These are phyloP conservation scores for Gomphus bonarii DNA, from an alignment of 1,284 basidiomycete species.

Conservation along the genomic window DNA sequence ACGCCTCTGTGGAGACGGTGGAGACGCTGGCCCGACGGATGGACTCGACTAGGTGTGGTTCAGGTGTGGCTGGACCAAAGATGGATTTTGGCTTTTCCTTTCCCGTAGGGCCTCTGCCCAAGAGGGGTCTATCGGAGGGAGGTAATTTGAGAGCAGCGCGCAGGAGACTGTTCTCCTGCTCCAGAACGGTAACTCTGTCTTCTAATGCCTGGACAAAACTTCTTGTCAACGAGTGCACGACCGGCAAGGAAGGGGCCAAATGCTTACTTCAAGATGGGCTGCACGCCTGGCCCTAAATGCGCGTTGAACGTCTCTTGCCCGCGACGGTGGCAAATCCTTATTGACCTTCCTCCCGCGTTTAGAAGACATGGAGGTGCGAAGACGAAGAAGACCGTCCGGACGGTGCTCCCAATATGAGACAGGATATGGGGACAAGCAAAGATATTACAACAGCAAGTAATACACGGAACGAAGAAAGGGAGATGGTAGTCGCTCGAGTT, in stretches of 20 bases:
- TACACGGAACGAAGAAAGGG: constrained; percentile 10
- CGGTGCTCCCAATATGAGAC: constrained; percentile 1
- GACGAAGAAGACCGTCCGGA: constrained; percentile 13
- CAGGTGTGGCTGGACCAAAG: neutral
- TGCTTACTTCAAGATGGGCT: constrained; percentile 72
- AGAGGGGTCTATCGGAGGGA: constrained; percentile 54
- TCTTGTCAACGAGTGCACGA: neutral
- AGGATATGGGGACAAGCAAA: constrained; percentile 5
- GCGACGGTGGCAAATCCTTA: constrained; percentile 84
- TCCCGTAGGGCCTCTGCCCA: constrained; percentile 76
- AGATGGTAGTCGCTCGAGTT: constrained; percentile 7
- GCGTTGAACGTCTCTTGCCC: constrained; percentile 85
- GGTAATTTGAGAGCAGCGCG: constrained; percentile 70
- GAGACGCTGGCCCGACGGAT: constrained; percentile 10
- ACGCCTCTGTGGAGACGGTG: constrained; percentile 10
- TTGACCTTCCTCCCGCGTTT: constrained; percentile 87
- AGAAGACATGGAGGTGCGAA: constrained; percentile 50
- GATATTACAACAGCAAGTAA: constrained; percentile 10
- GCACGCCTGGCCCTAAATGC: constrained; percentile 86
- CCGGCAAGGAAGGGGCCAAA: constrained; percentile 15
- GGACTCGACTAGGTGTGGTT: neutral
- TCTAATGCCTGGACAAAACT: constrained; percentile 53
- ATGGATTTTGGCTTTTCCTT: constrained; percentile 37
- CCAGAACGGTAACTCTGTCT: constrained; percentile 71
- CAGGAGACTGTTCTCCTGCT: constrained; percentile 75